Conservation (phyloP, 306 rosid species). For the Senna tora region DNA sequence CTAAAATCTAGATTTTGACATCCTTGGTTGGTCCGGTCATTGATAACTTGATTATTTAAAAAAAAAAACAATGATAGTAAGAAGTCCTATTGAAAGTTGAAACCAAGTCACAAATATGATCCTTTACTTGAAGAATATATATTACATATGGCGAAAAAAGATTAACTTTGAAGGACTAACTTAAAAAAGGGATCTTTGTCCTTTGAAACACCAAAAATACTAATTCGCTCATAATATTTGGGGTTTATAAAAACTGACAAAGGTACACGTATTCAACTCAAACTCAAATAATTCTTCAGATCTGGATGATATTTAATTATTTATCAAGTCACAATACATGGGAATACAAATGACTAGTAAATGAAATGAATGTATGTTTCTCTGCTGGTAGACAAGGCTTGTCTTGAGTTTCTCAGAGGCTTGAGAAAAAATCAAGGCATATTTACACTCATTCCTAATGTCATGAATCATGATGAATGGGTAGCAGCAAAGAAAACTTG, state of each 20-base stretch:
- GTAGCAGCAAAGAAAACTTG: slow-evolving; percentile 38
- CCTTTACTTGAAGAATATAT: too few species aligned
- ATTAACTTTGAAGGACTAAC: too few species aligned
- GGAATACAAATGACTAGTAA: slow-evolving; percentile 22
- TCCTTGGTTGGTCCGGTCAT: too few species aligned
- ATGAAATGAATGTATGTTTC: slow-evolving; percentile 29
- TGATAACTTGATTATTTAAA: too few species aligned
- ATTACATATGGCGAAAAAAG: too few species aligned
- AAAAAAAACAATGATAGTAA: too few species aligned
- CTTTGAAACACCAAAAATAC: too few species aligned
- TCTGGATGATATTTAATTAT: too few species aligned
- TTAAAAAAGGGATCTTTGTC: too few species aligned
- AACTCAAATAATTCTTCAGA: neutral
- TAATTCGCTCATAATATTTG: neutral
- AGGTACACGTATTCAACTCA: neutral
- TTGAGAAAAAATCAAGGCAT: slow-evolving; percentile 42
- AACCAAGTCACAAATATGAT: too few species aligned
- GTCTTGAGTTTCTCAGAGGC: slow-evolving; percentile 46
- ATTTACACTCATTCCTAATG: slow-evolving; percentile 44
- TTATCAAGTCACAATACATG: neutral
- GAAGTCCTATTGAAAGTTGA: too few species aligned
- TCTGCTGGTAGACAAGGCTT: slow-evolving; percentile 30
- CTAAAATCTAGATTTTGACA: too few species aligned
- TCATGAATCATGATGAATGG: slow-evolving; percentile 30
- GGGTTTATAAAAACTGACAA: neutral